Percentiles rank a stretch among this genome's conserved stretches.
These are phyloP conservation scores for Aspergillus sp. DNA, from an alignment of 2,329 filamentous ascomycete species.

Conservation along the genomic window DNA sequence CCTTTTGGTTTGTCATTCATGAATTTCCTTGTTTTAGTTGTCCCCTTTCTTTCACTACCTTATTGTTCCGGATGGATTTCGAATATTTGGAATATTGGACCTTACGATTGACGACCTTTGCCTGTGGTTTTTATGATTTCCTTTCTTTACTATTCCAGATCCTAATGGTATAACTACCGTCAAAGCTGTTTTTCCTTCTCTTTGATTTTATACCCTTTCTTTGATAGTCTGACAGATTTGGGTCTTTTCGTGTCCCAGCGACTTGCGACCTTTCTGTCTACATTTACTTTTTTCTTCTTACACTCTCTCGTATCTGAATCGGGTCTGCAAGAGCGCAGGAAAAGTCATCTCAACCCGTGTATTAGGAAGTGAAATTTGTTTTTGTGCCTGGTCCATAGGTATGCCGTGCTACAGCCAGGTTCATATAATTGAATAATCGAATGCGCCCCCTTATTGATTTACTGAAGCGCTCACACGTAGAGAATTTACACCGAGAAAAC, in stretches of 20 bases:
- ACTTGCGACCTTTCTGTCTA: neutral
- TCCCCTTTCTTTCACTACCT: constrained; percentile 2
- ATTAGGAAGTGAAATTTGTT: neutral
- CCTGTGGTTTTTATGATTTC: constrained; percentile 2
- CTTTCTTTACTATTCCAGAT: constrained; percentile 3
- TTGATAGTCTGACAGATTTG: constrained; percentile 1
- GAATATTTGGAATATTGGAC: constrained; percentile 8
- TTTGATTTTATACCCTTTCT: constrained; percentile 7
- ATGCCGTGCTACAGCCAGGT: neutral
- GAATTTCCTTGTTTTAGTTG: neutral
- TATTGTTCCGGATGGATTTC: constrained; percentile 3
- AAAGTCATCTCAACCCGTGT: constrained; percentile 6
- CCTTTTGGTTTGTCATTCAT: neutral
- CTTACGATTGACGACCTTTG: constrained; percentile 17
- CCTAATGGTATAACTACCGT: constrained; percentile 14
- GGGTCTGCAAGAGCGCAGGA: constrained; percentile 15
- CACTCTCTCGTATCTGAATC: constrained; percentile 11
- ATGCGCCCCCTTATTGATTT: neutral
- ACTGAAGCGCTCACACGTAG: neutral
- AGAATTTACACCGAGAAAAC: neutral
- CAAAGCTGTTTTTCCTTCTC: constrained; percentile 2
- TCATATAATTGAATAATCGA: neutral
- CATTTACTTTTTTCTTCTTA: neutral
- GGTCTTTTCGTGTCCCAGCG: neutral
- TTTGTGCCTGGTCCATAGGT: neutral